phyloP scores from a whole-genome alignment of 1,284 basidiomycete genomes.

The Coriolopsis trogii region DNA sequence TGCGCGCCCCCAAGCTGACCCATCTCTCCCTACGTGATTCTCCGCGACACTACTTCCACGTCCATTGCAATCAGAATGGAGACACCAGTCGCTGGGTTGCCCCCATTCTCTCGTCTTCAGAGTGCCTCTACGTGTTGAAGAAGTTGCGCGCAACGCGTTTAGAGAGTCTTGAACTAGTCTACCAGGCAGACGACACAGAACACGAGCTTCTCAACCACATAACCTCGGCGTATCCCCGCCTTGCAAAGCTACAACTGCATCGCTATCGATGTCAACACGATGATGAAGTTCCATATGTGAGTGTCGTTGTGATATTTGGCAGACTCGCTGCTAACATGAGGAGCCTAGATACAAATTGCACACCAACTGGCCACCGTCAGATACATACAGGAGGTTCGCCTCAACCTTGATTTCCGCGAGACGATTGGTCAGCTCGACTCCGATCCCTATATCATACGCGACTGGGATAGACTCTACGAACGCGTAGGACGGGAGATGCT shows the following conservation, averaged over 20 bases:
- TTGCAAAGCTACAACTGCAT: neutral
- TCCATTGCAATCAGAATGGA: neutral
- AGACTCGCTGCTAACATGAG: no score
- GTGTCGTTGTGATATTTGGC: no score
- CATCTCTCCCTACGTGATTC: constrained; percentile 9
- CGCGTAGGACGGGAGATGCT: no score
- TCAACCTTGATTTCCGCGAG: no score
- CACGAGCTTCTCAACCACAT: neutral
- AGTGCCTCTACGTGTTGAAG: neutral
- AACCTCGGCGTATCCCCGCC: neutral
- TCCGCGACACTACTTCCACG: constrained; percentile 8
- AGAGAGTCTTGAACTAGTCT: neutral
- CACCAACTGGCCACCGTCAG: no score
- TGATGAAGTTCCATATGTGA: no score
- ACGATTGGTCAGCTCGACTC: no score
- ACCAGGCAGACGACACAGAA: neutral
- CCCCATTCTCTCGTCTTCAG: neutral
- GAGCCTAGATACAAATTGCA: no score
- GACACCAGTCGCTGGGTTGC: neutral
- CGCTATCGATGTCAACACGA: no score
- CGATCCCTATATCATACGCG: no score
- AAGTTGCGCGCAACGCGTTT: neutral
- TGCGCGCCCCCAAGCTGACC: neutral
- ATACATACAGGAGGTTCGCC: no score
- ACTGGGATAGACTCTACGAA: no score